Percentiles rank a stretch among this genome's conserved stretches.
Evolutionary conservation across 768 basidiomycete genomes (phyloP).

Genomic region (Panaeolus cyanescens): DNA sequence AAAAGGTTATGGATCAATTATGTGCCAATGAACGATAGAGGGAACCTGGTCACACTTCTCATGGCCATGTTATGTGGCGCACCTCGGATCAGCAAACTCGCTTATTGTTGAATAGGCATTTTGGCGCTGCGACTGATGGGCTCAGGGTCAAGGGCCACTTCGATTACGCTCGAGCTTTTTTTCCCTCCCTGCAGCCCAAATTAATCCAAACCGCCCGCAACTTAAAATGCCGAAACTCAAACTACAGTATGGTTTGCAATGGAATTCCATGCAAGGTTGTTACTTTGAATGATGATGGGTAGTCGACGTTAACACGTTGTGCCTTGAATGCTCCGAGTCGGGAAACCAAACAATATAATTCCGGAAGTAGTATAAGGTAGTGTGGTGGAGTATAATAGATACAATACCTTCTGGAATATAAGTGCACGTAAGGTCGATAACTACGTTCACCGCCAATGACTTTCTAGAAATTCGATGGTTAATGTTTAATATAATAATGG

Average conservation of each 20-base stretch:
- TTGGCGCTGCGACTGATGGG: neutral
- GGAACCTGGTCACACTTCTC: no score
- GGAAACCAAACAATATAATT: no score
- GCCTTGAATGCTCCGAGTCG: neutral
- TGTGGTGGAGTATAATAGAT: no score
- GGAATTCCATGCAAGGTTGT: neutral
- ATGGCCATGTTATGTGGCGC: neutral
- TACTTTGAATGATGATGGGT: neutral
- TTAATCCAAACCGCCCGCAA: neutral
- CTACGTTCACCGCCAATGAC: no score
- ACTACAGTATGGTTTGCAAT: neutral
- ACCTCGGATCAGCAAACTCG: neutral
- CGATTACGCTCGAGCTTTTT: neutral
- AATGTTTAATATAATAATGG: no score
- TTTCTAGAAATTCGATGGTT: no score
- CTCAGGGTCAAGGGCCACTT: neutral
- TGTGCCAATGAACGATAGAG: no score
- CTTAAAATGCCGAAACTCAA: neutral
- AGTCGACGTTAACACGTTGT: neutral
- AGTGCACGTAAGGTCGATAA: no score
- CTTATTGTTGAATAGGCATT: neutral
- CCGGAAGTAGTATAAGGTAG: no score
- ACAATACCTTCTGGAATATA: no score
- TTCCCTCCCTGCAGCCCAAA: neutral
- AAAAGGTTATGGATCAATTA: no score